phyloP scores from a whole-genome alignment of 768 basidiomycete genomes.

The Lactarius tabidus region DNA sequence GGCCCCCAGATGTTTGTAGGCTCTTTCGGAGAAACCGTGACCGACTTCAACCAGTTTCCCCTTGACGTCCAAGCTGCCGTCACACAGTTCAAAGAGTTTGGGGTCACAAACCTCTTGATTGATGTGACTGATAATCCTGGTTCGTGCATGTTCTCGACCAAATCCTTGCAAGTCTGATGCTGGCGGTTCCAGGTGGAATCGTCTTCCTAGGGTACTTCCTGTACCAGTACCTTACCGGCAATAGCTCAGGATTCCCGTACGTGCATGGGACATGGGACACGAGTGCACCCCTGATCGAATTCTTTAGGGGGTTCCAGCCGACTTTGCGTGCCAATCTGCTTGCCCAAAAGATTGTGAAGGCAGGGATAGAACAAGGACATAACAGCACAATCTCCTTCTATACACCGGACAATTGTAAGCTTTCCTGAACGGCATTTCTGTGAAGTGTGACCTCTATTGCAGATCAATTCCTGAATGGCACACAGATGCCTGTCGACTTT shows the following conservation, averaged over 20 bases:
- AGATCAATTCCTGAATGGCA: slow-evolving; percentile 35
- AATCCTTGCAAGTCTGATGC: neutral
- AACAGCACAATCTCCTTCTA: slow-evolving; percentile 41
- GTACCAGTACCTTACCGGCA: slow-evolving; percentile 52
- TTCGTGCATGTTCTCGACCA: slow-evolving; percentile 27
- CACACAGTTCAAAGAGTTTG: slow-evolving; percentile 42
- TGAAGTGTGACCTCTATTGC: neutral
- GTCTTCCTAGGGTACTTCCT: slow-evolving; percentile 61
- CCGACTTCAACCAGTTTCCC: slow-evolving; percentile 50
- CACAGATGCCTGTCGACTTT: slow-evolving; percentile 26
- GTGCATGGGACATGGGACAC: slow-evolving; percentile 26
- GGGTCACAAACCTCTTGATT: slow-evolving; percentile 49
- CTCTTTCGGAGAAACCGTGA: slow-evolving; percentile 47
- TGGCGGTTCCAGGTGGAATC: slow-evolving; percentile 45
- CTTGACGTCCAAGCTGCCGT: slow-evolving; percentile 45
- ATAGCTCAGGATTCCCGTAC: slow-evolving; percentile 47
- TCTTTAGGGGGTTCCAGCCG: slow-evolving; percentile 53
- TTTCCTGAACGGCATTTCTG: neutral
- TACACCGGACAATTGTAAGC: slow-evolving; percentile 49
- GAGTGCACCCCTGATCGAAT: neutral
- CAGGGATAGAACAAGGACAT: slow-evolving; percentile 45
- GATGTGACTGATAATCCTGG: slow-evolving; percentile 63
- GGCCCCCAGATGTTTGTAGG: slow-evolving; percentile 53
- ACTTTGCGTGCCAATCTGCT: slow-evolving; percentile 51
- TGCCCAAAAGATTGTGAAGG: slow-evolving; percentile 54